Conservation (phyloP, 495 filamentous ascomycete species). For the Penicillium diatomitis region DNA sequence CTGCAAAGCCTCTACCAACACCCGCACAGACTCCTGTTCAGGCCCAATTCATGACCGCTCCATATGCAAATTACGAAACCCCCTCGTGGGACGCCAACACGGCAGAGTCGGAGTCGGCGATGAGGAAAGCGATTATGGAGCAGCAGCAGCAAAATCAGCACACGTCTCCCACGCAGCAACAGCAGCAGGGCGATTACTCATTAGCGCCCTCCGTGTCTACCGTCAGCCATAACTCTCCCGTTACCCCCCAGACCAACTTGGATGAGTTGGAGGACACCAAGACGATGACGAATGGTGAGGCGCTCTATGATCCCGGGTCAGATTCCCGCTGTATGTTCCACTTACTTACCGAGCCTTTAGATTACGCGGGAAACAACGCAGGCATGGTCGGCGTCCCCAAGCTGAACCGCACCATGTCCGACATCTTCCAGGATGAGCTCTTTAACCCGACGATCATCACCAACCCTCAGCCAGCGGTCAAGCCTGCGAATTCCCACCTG, state of each 20-base stretch:
- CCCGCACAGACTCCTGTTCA: constrained; percentile 37
- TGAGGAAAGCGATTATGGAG: constrained; percentile 48
- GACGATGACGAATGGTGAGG: constrained; percentile 43
- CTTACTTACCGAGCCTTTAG: constrained; percentile 17
- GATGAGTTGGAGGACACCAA: constrained; percentile 44
- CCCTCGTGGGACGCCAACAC: constrained; percentile 31
- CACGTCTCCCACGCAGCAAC: constrained; percentile 18
- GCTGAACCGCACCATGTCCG: constrained; percentile 76
- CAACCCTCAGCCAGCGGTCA: constrained; percentile 36
- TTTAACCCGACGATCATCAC: constrained; percentile 61
- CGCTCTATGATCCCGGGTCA: constrained; percentile 11
- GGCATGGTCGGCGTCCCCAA: constrained; percentile 54
- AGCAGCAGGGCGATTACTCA: constrained; percentile 35
- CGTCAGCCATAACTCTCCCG: constrained; percentile 46
- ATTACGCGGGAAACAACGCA: constrained; percentile 25
- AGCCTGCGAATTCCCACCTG: constrained; percentile 32
- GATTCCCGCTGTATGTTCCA: too few species aligned
- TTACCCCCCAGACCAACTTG: constrained; percentile 46
- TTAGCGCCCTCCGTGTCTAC: constrained; percentile 47
- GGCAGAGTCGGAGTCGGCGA: constrained; percentile 40
- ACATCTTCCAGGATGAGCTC: constrained; percentile 76
- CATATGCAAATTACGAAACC: constrained; percentile 41
- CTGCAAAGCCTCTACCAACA: constrained; percentile 40
- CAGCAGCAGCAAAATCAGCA: constrained; percentile 38
- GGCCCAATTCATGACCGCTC: constrained; percentile 33